phyloP scores from a whole-genome alignment of 2,329 filamentous ascomycete species.

The Cryoendolithus antarcticus region DNA sequence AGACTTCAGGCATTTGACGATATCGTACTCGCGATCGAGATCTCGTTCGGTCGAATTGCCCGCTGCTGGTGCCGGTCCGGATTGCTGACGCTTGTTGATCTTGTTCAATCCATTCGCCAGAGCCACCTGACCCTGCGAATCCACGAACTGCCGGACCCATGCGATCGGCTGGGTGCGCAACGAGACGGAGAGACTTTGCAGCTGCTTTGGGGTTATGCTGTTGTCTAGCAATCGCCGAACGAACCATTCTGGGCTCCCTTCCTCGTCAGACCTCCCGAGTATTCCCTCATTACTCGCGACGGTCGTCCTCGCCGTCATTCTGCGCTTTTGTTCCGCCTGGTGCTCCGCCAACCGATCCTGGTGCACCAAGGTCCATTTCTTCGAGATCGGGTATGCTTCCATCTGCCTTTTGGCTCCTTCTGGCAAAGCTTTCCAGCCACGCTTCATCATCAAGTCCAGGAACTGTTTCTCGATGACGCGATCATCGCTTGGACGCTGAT shows the following conservation, averaged over 20 bases:
- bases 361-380: constrained; percentile 96
- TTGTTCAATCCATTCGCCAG: constrained; percentile 87
- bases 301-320: constrained; percentile 58
- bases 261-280: constrained; percentile 73
- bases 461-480: constrained; percentile 84
- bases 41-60: constrained; percentile 55
- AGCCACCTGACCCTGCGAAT: constrained; percentile 93
- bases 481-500: constrained; percentile 67
- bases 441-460: constrained; percentile 86
- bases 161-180: constrained; percentile 88
- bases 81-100: constrained; percentile 75
- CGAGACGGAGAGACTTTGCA: constrained; percentile 89
- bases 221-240: constrained; percentile 96
- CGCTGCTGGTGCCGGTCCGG: constrained; percentile 55
- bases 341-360: constrained; percentile 88
- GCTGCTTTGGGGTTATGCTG: constrained; percentile 76
- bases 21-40: constrained; percentile 87
- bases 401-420: constrained; percentile 92
- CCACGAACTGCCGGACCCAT: constrained; percentile 94
- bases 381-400: constrained; percentile 83
- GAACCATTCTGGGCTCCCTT: constrained; percentile 96
- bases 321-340: constrained; percentile 86
- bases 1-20: constrained; percentile 93
- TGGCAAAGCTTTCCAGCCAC: constrained; percentile 92
- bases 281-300: constrained; percentile 53